Evolutionary conservation across 2,329 filamentous ascomycete species (phyloP).

Genomic region (Pseudogymnoascus sp.): DNA sequence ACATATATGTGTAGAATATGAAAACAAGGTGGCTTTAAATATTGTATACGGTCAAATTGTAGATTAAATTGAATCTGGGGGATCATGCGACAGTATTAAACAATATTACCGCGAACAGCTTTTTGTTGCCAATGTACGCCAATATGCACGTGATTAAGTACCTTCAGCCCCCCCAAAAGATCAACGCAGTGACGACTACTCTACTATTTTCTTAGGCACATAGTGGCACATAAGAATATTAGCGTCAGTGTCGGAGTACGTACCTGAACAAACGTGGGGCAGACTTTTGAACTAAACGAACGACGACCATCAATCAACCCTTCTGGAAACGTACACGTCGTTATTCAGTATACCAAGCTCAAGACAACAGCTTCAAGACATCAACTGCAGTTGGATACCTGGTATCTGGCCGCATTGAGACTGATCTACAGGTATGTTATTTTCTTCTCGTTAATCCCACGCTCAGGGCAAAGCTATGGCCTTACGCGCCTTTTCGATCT

Average conservation of each 20-base stretch:
- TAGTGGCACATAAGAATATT: not conserved
- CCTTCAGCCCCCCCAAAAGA: not conserved
- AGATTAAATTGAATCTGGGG: not conserved
- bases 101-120: not conserved
- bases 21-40: not conserved
- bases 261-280: slow-evolving; percentile 6
- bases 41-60: not conserved
- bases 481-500: not conserved
- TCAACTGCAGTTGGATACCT: not conserved
- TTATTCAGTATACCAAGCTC: not conserved
- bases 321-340: slow-evolving; percentile 7
- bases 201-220: not conserved
- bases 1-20: no score
- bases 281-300: slow-evolving; percentile 3
- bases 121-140: not conserved
- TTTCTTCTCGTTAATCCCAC: not conserved
- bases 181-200: not conserved
- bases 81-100: not conserved
- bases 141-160: not conserved
- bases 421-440: slow-evolving; percentile 4
- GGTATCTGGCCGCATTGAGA: slow-evolving; percentile 1
- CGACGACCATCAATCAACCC: slow-evolving; percentile 6
- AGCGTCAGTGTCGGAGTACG: not conserved
- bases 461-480: not conserved
- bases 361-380: slow-evolving; percentile 2